Conservation (phyloP, 352 stramenopile species). For the Phytophthora ohioensis region DNA sequence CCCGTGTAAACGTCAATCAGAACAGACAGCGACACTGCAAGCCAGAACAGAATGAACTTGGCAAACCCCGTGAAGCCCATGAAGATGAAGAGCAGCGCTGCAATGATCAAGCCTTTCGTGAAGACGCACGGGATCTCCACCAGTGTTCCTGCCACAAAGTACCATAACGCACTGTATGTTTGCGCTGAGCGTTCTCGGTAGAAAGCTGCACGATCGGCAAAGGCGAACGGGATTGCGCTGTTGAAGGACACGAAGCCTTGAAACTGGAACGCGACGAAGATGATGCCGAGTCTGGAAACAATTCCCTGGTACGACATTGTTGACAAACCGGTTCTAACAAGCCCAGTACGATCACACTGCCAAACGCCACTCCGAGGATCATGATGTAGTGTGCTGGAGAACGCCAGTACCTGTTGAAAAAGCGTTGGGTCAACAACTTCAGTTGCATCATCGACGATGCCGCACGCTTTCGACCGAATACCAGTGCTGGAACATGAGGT, state of each 20-base stretch:
- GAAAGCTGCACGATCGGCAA: constrained; percentile 54
- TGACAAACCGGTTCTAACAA: constrained; percentile 2
- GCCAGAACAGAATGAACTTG: constrained; percentile 65
- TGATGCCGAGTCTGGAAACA: constrained; percentile 13
- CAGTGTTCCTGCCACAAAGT: constrained; percentile 43
- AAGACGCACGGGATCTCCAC: constrained; percentile 33
- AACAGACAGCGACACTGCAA: constrained; percentile 67
- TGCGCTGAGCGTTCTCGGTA: constrained; percentile 84
- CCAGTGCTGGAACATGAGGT: constrained; percentile 1
- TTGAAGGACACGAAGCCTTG: constrained; percentile 72
- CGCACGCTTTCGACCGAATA: constrained; percentile 22
- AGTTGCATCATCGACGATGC: constrained; percentile 16
- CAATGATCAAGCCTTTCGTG: constrained; percentile 16
- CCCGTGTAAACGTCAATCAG: constrained; percentile 64
- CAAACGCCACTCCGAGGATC: constrained; percentile 7
- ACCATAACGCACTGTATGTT: constrained; percentile 74
- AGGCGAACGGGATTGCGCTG: constrained; percentile 66
- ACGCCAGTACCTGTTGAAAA: constrained; percentile 42
- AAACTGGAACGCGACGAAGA: constrained; percentile 37
- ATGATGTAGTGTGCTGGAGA: constrained; percentile 25
- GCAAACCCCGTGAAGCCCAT: constrained; percentile 51
- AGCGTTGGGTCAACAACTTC: constrained; percentile 18
- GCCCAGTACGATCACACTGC: constrained; percentile 1
- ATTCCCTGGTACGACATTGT: constrained; percentile 19
- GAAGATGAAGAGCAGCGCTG: constrained; percentile 40